A percentile compares a stretch with the other conserved stretches of the same genome.
phyloP scores from a whole-genome alignment of 2,329 filamentous ascomycete genomes.

The Cordyceps pruinosa region DNA sequence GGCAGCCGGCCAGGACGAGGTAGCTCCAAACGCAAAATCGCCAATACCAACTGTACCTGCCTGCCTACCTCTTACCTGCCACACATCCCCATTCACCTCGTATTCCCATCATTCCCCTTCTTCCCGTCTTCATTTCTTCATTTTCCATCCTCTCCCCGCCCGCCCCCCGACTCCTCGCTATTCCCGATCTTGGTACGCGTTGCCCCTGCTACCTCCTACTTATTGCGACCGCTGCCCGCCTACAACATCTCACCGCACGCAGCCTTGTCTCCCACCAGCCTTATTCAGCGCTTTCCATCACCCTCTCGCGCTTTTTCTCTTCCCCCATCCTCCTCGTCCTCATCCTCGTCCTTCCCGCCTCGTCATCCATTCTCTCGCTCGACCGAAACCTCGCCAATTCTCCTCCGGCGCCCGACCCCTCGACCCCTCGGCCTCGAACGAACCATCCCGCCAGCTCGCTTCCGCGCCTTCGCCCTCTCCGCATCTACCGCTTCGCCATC shows the following conservation, averaged over 20 bases:
- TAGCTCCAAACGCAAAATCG: too few species aligned
- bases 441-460: not conserved
- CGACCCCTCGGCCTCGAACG: not conserved
- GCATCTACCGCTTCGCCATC: not conserved
- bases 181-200: too few species aligned
- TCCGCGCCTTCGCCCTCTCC: not conserved
- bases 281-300: not conserved
- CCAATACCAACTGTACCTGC: too few species aligned
- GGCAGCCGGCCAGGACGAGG: too few species aligned
- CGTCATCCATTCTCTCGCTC: not conserved
- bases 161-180: not conserved
- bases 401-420: not conserved
- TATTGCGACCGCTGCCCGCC: not conserved
- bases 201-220: too few species aligned
- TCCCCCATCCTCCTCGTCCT: not conserved
- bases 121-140: not conserved
- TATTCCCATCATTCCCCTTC: not conserved
- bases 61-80: too few species aligned
- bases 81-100: not conserved
- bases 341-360: not conserved
- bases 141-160: not conserved
- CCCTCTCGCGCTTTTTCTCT: not conserved
- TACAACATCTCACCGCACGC: not conserved
- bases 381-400: not conserved
- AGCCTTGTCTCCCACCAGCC: conserved; percentile 9